Percentiles rank a stretch among this genome's conserved stretches.
Evolutionary conservation across 73 alveolate species (phyloP).

Genomic region (Paramecium octaurelia): DNA sequence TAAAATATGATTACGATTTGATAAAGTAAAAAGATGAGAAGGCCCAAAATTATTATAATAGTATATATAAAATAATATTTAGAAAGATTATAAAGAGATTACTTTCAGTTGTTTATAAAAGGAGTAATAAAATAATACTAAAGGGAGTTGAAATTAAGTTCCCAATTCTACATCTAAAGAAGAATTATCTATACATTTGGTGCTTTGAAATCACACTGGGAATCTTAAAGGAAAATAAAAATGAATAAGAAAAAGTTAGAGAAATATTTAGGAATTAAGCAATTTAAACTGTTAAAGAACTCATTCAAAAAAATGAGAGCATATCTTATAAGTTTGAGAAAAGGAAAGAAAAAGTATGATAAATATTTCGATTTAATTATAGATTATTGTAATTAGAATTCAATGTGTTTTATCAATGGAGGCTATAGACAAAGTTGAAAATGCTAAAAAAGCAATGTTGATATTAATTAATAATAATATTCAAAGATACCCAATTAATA

Average conservation of each 20-base stretch:
- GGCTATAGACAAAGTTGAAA: not conserved
- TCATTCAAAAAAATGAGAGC: not conserved
- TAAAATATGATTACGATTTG: not conserved
- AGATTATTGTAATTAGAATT: not conserved
- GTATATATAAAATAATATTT: not conserved
- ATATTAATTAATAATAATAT: not conserved
- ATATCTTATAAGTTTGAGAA: not conserved
- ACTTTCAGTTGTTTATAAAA: not conserved
- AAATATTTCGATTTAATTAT: not conserved
- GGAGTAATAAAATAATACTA: not conserved
- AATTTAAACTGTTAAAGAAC: not conserved
- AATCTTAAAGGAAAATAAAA: not conserved
- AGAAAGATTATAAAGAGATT: slow-evolving; percentile 25
- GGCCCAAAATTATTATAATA: not conserved
- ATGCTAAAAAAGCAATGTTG: not conserved
- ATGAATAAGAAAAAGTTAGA: not conserved
- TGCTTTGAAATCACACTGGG: not conserved
- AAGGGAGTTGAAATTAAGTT: not conserved
- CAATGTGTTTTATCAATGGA: not conserved
- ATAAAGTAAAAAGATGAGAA: not conserved
- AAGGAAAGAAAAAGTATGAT: not conserved
- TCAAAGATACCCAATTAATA: not conserved
- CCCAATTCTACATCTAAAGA: not conserved
- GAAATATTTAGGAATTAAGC: not conserved
- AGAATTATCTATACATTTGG: not conserved